phyloP scores from a whole-genome alignment of 495 filamentous ascomycete genomes.

The Clavariopsis aquatica region DNA sequence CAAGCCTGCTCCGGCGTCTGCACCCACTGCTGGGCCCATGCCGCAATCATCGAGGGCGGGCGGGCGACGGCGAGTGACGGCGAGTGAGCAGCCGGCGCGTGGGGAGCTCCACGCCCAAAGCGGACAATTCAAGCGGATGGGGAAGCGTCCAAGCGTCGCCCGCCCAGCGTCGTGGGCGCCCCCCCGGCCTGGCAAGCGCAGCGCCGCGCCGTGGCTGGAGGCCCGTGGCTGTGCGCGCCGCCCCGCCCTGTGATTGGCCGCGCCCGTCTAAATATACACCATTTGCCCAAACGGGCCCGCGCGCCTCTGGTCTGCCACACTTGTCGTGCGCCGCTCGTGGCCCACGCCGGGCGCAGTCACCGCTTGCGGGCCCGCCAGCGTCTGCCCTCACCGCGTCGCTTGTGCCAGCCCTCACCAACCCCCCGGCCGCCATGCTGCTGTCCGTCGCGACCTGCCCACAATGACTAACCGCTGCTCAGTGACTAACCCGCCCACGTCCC shows the following conservation, averaged over 20 bases:
- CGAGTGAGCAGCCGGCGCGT: slow-evolving; percentile 18
- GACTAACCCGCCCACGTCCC: background rate
- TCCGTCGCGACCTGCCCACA: too few relatives aligned
- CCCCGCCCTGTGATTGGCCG: background rate
- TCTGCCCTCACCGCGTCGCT: slow-evolving; percentile 28
- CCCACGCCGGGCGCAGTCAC: slow-evolving; percentile 28
- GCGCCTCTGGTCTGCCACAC: slow-evolving; percentile 6
- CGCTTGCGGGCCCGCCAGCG: slow-evolving; percentile 14
- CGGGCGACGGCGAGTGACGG: slow-evolving; percentile 10
- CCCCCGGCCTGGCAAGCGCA: too few relatives aligned
- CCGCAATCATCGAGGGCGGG: slow-evolving; percentile 9
- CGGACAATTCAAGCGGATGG: slow-evolving; percentile 31
- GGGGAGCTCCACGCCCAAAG: slow-evolving; percentile 28
- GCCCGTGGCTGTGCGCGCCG: background rate
- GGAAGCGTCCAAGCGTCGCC: slow-evolving; percentile 27
- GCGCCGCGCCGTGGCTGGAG: background rate
- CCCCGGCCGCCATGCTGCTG: slow-evolving; percentile 4
- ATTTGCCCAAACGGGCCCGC: slow-evolving; percentile 21
- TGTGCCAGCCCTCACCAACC: background rate
- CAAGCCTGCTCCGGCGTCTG: slow-evolving; percentile 2
- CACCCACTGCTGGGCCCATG: background rate
- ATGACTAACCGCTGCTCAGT: slow-evolving; percentile 18
- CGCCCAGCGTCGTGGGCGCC: slow-evolving; percentile 7
- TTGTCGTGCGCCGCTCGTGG: background rate
- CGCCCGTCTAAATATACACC: slow-evolving; percentile 21